A percentile compares a stretch with the other conserved stretches of the same genome.
phyloP scores from a whole-genome alignment of 2,329 filamentous ascomycete species.

The Colletotrichum sp. region DNA sequence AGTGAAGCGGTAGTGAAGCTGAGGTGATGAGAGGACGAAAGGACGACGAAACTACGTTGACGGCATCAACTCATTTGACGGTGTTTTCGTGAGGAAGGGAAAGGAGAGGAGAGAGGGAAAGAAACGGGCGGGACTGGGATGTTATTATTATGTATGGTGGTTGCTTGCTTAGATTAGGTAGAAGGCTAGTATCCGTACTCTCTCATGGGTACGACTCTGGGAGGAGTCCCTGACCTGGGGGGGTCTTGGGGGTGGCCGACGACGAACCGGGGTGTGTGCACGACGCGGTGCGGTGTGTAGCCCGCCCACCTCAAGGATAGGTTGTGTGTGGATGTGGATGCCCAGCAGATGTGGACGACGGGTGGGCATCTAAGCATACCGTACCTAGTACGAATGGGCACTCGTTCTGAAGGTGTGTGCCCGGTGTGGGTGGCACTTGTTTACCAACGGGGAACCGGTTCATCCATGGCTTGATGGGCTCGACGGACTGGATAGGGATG shows the following conservation, averaged over 20 bases:
- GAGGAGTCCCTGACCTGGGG: conserved; percentile 1
- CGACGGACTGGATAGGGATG: not conserved
- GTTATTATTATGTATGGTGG: conserved; percentile 42
- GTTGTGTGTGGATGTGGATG: not conserved
- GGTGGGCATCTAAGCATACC: not conserved
- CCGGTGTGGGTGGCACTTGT: conserved; percentile 15
- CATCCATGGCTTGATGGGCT: not conserved
- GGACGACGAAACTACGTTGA: conserved; percentile 59
- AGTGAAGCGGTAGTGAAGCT: conserved; percentile 75
- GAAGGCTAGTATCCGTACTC: conserved; percentile 17
- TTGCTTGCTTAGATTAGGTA: conserved; percentile 9
- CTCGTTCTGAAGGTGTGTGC: not conserved
- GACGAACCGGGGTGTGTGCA: conserved; percentile 8
- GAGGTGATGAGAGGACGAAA: conserved; percentile 49
- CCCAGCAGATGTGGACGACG: not conserved
- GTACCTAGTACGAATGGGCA: not conserved
- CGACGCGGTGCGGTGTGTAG: conserved; percentile 19
- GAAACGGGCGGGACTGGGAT: conserved; percentile 40
- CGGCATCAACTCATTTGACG: conserved; percentile 55
- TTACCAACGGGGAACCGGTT: not conserved
- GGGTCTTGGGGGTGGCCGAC: not conserved
- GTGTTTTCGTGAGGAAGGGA: conserved; percentile 46
- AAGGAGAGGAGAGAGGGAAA: conserved; percentile 36
- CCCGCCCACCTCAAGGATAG: conserved; percentile 10
- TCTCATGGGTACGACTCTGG: conserved; percentile 16